These are phyloP conservation scores for Barnettozyma pratensis DNA, from an alignment of 805 yeast genomes.

Conservation along the genomic window DNA sequence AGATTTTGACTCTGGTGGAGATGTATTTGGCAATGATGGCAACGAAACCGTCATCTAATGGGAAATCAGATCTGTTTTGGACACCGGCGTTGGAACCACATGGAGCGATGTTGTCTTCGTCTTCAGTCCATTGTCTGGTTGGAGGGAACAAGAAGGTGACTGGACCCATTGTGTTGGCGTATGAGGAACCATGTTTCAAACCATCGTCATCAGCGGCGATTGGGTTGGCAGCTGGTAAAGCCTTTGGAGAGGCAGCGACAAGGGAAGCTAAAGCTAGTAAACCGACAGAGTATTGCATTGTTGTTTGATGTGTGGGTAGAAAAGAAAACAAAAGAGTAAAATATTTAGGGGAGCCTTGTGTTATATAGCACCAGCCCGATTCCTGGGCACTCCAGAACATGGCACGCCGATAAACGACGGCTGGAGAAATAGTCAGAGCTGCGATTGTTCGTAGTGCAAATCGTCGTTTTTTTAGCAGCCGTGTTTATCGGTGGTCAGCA, in stretches of 20 bases:
- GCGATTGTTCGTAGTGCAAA: too few relatives aligned
- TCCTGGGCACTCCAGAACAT: too few relatives aligned
- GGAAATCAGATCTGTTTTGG: slow-evolving; percentile 39
- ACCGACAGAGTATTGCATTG: slow-evolving; percentile 10
- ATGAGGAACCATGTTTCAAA: slow-evolving; percentile 24
- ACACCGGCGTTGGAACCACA: slow-evolving; percentile 37
- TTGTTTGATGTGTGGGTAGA: neutral
- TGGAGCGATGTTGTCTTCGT: slow-evolving; percentile 40
- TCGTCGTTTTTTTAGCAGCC: neutral
- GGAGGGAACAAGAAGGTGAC: slow-evolving; percentile 34
- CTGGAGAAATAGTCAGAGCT: neutral
- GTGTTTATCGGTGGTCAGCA: neutral
- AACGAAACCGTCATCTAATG: slow-evolving; percentile 42
- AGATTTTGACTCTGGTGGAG: slow-evolving; percentile 34
- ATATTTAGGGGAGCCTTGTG: too few relatives aligned
- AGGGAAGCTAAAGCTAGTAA: slow-evolving; percentile 15
- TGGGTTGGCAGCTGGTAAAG: slow-evolving; percentile 18
- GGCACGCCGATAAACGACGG: neutral
- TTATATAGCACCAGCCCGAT: too few relatives aligned
- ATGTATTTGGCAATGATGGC: slow-evolving; percentile 39
- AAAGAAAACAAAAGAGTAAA: neutral
- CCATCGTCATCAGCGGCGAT: slow-evolving; percentile 7
- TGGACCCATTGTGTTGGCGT: slow-evolving; percentile 24
- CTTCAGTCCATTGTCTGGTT: slow-evolving; percentile 42
- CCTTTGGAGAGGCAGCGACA: slow-evolving; percentile 20